Evolutionary conservation across 805 yeast genomes (phyloP).

Genomic region (Zygosaccharomyces lentus): DNA sequence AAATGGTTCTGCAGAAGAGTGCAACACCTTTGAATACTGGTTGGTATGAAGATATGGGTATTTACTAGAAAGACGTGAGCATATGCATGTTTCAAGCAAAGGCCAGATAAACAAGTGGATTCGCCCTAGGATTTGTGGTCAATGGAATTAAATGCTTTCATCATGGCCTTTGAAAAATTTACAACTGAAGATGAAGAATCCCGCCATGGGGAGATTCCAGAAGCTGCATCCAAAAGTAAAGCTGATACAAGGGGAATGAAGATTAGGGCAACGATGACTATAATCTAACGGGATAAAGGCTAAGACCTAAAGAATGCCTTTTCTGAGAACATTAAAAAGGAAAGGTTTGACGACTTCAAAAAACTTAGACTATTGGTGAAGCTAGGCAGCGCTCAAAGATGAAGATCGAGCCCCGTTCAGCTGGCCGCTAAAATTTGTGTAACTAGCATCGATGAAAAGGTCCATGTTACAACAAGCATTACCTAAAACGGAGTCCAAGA

Average conservation of each 20-base stretch:
- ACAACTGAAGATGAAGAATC: conserved; percentile 59
- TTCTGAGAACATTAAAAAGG: conserved; percentile 27
- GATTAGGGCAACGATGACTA: conserved; percentile 36
- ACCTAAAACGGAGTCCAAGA: conserved; percentile 11
- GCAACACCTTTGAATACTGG: conserved; percentile 76
- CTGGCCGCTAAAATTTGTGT: neutral
- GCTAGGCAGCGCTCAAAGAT: conserved; percentile 24
- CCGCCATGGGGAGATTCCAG: conserved; percentile 47
- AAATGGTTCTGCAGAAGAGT: conserved; percentile 47
- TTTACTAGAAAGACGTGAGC: conserved; percentile 87
- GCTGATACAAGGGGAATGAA: conserved; percentile 29
- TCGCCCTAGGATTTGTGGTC: conserved; percentile 88
- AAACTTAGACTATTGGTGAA: conserved; percentile 27
- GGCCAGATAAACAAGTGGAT: conserved; percentile 67
- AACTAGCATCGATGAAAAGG: neutral
- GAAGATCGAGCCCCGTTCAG: conserved; percentile 20
- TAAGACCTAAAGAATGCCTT: conserved; percentile 17
- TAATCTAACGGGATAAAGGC: conserved; percentile 26
- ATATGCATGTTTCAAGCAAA: conserved; percentile 52
- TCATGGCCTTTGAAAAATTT: conserved; percentile 61
- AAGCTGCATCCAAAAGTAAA: conserved; percentile 42
- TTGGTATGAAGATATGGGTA: conserved; percentile 93
- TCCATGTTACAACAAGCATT: conserved; percentile 8
- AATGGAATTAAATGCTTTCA: conserved; percentile 72
- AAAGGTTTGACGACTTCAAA: conserved; percentile 22